Evolutionary conservation across 2,329 filamentous ascomycete species (phyloP).

Genomic region (Zymoseptoria pseudotritici): DNA sequence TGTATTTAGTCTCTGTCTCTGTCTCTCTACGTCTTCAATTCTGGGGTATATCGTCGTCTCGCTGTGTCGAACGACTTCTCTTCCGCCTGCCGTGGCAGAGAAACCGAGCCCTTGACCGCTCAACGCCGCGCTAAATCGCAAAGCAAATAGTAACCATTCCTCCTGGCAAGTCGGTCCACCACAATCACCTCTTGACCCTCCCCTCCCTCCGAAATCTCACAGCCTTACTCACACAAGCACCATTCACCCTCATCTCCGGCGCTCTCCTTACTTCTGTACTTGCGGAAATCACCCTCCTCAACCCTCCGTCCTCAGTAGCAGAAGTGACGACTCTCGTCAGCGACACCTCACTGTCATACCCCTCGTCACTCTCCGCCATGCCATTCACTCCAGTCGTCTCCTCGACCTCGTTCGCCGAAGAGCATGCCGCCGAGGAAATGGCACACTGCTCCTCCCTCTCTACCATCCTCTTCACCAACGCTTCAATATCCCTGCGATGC

Average conservation of each 20-base stretch:
- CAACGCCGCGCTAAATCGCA: too few species aligned
- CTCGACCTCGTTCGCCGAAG: neutral
- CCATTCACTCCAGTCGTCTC: slow-evolving; percentile 6
- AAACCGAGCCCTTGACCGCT: too few species aligned
- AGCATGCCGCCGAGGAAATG: slow-evolving; percentile 7
- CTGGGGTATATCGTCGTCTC: too few species aligned
- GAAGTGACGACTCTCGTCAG: slow-evolving; percentile 9
- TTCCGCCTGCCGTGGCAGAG: too few species aligned
- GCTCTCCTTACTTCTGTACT: slow-evolving; percentile 17
- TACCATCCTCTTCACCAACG: slow-evolving; percentile 37
- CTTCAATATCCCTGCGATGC: slow-evolving; percentile 35
- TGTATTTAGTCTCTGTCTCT: too few species aligned
- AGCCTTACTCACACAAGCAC: slow-evolving; percentile 24
- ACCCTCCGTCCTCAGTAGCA: slow-evolving; percentile 10
- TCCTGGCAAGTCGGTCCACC: too few species aligned
- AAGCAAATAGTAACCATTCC: too few species aligned
- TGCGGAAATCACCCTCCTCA: slow-evolving; percentile 9
- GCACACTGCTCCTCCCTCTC: slow-evolving; percentile 36
- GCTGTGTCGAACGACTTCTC: too few species aligned
- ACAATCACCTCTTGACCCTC: slow-evolving; percentile 7
- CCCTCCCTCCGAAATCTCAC: slow-evolving; percentile 16
- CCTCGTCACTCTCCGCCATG: slow-evolving; percentile 13
- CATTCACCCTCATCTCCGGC: slow-evolving; percentile 17
- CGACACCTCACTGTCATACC: slow-evolving; percentile 19
- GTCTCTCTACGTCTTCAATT: too few species aligned